These are phyloP conservation scores for Silene conica DNA, from an alignment of 148 eudicot genomes.

Conservation along the genomic window DNA sequence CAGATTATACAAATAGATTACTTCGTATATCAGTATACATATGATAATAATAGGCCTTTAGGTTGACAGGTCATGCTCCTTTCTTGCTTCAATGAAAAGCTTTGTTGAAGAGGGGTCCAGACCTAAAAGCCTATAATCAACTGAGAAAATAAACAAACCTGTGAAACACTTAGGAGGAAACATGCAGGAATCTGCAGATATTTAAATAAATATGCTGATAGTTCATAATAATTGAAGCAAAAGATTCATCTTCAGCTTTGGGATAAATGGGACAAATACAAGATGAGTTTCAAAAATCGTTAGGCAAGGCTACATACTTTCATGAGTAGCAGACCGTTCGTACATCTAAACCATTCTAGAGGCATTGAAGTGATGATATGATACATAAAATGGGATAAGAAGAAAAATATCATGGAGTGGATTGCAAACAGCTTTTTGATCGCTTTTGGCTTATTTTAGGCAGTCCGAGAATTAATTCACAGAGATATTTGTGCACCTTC, in stretches of 20 bases:
- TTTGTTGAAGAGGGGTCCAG: slow-evolving; percentile 8
- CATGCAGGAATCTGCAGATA: background rate
- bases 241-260: background rate
- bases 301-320: background rate
- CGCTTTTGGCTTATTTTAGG: background rate
- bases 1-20: slow-evolving; percentile 15
- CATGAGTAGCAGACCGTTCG: background rate
- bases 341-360: background rate
- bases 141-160: slow-evolving; percentile 12
- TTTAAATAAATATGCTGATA: background rate
- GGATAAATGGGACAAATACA: background rate
- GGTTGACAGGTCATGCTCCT: slow-evolving; percentile 20
- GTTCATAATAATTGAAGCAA: background rate
- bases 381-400: background rate
- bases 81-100: slow-evolving; percentile 11
- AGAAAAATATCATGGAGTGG: background rate
- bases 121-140: slow-evolving; percentile 16
- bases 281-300: background rate
- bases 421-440: background rate
- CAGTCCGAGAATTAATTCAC: background rate
- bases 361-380: background rate
- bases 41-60: slow-evolving; percentile 27
- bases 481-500: background rate
- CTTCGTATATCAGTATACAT: slow-evolving; percentile 20
- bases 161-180: slow-evolving; percentile 6